These are phyloP conservation scores for Blastobotrys ciferrii DNA, from an alignment of 1,139 yeast genomes.

Conservation along the genomic window DNA sequence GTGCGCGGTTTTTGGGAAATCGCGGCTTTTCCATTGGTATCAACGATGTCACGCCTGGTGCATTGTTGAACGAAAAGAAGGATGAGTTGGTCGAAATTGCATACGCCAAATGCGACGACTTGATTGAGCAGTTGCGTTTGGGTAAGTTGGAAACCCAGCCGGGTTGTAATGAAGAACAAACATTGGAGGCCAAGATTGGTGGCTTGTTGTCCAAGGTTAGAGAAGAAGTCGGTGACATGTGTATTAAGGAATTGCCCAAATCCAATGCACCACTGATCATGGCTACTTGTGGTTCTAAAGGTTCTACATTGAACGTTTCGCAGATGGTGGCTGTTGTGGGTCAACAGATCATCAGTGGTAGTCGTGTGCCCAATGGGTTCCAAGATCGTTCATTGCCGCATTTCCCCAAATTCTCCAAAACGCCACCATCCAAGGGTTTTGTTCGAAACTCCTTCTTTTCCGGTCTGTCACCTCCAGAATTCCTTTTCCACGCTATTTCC, in stretches of 20 bases:
- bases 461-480: slow-evolving; percentile 95
- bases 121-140: slow-evolving; percentile 72
- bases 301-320: slow-evolving; percentile 95
- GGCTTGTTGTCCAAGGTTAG: slow-evolving; percentile 94
- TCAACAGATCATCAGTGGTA: slow-evolving; percentile 97
- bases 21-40: slow-evolving; percentile 98
- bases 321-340: slow-evolving; percentile 99
- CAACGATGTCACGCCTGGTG: slow-evolving; percentile 94
- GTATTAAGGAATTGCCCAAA: slow-evolving; percentile 85
- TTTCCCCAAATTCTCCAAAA: slow-evolving; percentile 90
- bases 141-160: slow-evolving; percentile 98
- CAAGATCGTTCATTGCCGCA: slow-evolving; percentile 98
- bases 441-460: slow-evolving; percentile 93
- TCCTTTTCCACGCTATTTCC: slow-evolving; percentile 96
- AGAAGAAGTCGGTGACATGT: slow-evolving; percentile 98
- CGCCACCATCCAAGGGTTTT: slow-evolving; percentile 97
- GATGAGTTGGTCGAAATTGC: slow-evolving; percentile 90
- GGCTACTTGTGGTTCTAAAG: slow-evolving; percentile 99
- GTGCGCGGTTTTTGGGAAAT: slow-evolving; percentile 92
- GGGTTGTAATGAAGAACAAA: slow-evolving; percentile 98
- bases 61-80: slow-evolving; percentile 69
- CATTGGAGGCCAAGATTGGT: slow-evolving; percentile 95
- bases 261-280: slow-evolving; percentile 95
- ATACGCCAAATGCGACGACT: slow-evolving; percentile 85
- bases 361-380: slow-evolving; percentile 99